Evolutionary conservation across 805 yeast genomes (phyloP), one percentile per base, ranked within the genome.

Genomic region (Schizosaccharomyces japonicus): DNA sequence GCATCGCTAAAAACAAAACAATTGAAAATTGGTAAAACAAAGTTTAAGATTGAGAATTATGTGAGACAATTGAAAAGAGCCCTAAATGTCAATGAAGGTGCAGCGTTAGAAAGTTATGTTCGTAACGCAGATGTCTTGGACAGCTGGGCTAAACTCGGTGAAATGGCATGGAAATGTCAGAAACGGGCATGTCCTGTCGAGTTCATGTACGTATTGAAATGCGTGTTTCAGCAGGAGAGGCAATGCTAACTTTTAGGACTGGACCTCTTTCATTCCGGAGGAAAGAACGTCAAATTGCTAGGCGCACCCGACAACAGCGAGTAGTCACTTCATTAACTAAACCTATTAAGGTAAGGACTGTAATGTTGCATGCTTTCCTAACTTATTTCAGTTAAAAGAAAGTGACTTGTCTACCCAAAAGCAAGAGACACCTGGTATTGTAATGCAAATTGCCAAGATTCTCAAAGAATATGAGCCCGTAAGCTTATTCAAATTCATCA

Each of bases 401-500:
- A 17, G 30, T 3, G 27, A 42, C 19, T 15, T 42, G 1, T 15
- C 33, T 19, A 27, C 46, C 17, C 33, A 29, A 21, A 28, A 27
- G 17, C 15, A 27, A 6, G 27, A 27, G 13, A 42, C 46, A 19
- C 19, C 46, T 10, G 17, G 27, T 21, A 42, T 8, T 6, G 46
- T 42, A 13, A 21, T 42, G 15, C 33, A 27, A n/a, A 29, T 42
- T 59, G 19, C 61, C 85, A 95, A 8, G 60, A 58, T 11, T 85
- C 72, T 57, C 87, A 28, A 11, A 29, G 30, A 25, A 21, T 28
- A 27, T 10, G 30, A 34, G 17, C 66, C 66, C 6, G 66, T 83
- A 6, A 72, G 73, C 48, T 63, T 84, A 44, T 81, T 73, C 56
- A 65, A 67, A 51, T 76, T 80, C 53, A 70, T 81, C 47, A 64